Conservation (phyloP, 2,329 filamentous ascomycete genomes). For the Davidsoniella neocaledoniae region DNA sequence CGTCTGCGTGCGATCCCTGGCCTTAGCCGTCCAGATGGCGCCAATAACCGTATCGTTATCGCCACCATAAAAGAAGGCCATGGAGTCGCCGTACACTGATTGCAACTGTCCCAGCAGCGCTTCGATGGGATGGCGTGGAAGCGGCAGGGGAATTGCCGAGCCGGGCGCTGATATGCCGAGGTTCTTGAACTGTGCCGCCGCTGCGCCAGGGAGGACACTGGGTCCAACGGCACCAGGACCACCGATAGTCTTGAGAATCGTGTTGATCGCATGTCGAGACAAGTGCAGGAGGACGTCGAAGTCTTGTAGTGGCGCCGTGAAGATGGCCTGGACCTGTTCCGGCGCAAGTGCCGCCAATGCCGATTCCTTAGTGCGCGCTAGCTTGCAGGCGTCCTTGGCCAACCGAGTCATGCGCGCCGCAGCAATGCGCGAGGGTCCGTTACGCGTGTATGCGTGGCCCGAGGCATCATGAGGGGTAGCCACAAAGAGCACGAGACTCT, state of each 20-base stretch:
- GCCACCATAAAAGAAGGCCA: conserved; percentile 66
- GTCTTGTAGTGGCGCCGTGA: conserved; percentile 54
- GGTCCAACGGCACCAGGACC: conserved; percentile 19
- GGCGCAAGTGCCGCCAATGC: conserved; percentile 32
- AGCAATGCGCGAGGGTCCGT: conserved; percentile 59
- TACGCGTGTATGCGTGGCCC: conserved; percentile 62
- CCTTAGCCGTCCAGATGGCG: conserved; percentile 40
- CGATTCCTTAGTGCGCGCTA: conserved; percentile 36
- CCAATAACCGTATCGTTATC: conserved; percentile 37
- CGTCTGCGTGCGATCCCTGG: conserved; percentile 28
- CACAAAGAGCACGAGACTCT: conserved; percentile 62
- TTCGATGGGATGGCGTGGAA: conserved; percentile 43
- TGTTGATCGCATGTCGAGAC: conserved; percentile 33
- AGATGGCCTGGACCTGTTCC: conserved; percentile 31
- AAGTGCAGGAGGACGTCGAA: conserved; percentile 80
- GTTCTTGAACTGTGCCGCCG: conserved; percentile 55
- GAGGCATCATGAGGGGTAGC: conserved; percentile 63
- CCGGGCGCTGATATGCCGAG: conserved; percentile 6
- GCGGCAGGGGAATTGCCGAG: conserved; percentile 26
- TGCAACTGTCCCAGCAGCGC: conserved; percentile 53
- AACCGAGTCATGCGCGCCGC: conserved; percentile 70
- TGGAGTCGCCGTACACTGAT: conserved; percentile 45
- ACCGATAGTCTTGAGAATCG: conserved; percentile 23
- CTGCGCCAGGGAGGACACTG: conserved; percentile 19
- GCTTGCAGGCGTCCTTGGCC: conserved; percentile 55